Base-by-base conservation (phyloP, 2,329 filamentous ascomycete genomes). In the Hypoxylon sp. region DNA sequence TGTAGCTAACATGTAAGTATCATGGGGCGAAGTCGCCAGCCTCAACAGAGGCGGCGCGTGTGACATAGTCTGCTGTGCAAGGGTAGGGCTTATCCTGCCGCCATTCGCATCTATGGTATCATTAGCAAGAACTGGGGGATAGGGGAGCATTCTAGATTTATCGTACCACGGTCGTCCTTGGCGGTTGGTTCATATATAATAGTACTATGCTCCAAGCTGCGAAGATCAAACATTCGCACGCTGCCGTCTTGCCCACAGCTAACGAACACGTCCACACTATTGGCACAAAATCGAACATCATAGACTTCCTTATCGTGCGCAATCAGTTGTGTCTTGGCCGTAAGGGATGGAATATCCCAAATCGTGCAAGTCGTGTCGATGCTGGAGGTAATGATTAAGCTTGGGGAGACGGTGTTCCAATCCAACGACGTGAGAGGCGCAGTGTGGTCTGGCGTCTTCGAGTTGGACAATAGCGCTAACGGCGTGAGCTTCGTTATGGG, bases 321-420 rank as follows among this genome's bases (percentile, higher is more conserved):
- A 81, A 99, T 99, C 50, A 99, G 85, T 80, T 99, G 96, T 1
- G 96, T 99, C 83, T 99, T 99, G 57, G 96, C 96, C 0, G 96
- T 99, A 70, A 99, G 85, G 0, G 96, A 98, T 3, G 96, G 96
- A 62, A 99, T 99, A 79, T 99, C 96, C 96, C 96, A 99, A 72
- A 99, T 99, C 3, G 96, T 99, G 82, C 96, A 99, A 5, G 96
- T 99, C 1, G 96, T 99, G 78, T 99, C 96, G 77, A 99, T 99
- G 79, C 94, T 98, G 3, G 94, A 98, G 0, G 96, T 99, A 76
- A 99, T 99, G 78, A 99, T 99, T 59, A 99, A 85, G 79, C 95
- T 98, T 0, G 96, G 96, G 24, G 94, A 97, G 57, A 99, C 91
- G 1, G 93, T 97, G 77, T 99, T 99, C 96, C 96, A 99, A 79